phyloP scores from a whole-genome alignment of 2,329 filamentous ascomycete genomes.

The Bipolaris gigantea region DNA sequence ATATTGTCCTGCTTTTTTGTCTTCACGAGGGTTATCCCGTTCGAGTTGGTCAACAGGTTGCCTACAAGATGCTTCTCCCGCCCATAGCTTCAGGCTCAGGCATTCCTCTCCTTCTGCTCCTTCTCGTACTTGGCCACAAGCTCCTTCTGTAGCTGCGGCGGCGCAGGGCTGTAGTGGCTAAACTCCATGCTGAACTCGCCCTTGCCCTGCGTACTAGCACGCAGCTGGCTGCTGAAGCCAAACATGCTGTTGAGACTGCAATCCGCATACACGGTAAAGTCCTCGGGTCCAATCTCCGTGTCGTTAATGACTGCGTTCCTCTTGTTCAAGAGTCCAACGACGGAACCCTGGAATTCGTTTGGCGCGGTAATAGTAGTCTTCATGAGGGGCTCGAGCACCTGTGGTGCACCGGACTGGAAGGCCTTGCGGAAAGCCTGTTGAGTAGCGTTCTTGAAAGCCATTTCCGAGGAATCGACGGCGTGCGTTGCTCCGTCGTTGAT shows the following conservation, averaged over 20 bases:
- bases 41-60: background rate
- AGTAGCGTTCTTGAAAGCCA: conserved; percentile 91
- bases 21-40: background rate
- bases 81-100: conserved; percentile 49
- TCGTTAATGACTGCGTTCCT: conserved; percentile 92
- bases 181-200: conserved; percentile 99
- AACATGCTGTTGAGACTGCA: conserved; percentile 98
- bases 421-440: conserved; percentile 96
- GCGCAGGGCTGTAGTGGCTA: conserved; percentile 87
- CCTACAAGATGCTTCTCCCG: conserved; percentile 20
- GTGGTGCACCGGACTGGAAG: conserved; percentile 77
- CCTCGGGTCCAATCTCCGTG: conserved; percentile 89
- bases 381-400: conserved; percentile 94
- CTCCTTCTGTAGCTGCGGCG: conserved; percentile 84
- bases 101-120: conserved; percentile 64
- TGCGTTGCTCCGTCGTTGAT: conserved; percentile 96
- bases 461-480: conserved; percentile 96
- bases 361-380: conserved; percentile 96
- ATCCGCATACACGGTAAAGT: conserved; percentile 90
- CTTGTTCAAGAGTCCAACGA: conserved; percentile 96
- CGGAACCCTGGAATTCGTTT: conserved; percentile 95
- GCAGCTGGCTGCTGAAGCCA: conserved; percentile 87
- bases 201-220: conserved; percentile 95
- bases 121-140: conserved; percentile 69
- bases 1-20: background rate